phyloP scores from a whole-genome alignment of 305 asterid genomes.

The Caryopteris hybrid region DNA sequence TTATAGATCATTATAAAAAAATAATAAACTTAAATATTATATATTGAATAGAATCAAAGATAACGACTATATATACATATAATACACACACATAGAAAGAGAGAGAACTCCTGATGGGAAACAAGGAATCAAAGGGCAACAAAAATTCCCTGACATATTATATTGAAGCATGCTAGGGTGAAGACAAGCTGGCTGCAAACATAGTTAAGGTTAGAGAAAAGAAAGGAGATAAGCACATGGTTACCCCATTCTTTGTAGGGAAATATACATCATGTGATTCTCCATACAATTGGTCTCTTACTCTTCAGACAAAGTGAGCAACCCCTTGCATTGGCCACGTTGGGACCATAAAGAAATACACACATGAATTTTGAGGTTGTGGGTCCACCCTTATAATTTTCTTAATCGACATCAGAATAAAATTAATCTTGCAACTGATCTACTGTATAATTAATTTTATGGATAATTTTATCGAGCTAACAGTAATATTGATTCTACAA shows the following conservation, averaged over 20 bases:
- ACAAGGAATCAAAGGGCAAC: slow-evolving; percentile 18
- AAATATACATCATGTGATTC: slow-evolving; percentile 28
- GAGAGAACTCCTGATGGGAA: slow-evolving; percentile 25
- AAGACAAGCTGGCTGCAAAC: slow-evolving; percentile 12
- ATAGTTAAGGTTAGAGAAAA: slow-evolving; percentile 18
- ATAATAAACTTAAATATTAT: no score
- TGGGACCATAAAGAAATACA: neutral
- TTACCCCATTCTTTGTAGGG: slow-evolving; percentile 21
- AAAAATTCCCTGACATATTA: slow-evolving; percentile 23
- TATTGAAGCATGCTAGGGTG: neutral
- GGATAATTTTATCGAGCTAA: no score
- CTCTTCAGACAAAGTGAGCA: slow-evolving; percentile 8
- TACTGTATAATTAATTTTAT: no score
- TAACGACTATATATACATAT: neutral
- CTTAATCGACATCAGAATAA: no score
- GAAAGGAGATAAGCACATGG: slow-evolving; percentile 28
- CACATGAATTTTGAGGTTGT: no score
- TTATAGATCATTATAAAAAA: no score
- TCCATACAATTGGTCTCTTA: slow-evolving; percentile 18
- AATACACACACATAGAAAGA: neutral
- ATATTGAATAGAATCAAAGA: no score
- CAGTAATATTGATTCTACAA: no score
- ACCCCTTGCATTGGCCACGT: slow-evolving; percentile 14
- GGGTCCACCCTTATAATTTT: no score
- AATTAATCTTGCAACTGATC: no score